Evolutionary conservation across 192 early-diverging fungal species (phyloP), one percentile per base, ranked within the genome.

Genomic region (Backusella mclennaniae): DNA sequence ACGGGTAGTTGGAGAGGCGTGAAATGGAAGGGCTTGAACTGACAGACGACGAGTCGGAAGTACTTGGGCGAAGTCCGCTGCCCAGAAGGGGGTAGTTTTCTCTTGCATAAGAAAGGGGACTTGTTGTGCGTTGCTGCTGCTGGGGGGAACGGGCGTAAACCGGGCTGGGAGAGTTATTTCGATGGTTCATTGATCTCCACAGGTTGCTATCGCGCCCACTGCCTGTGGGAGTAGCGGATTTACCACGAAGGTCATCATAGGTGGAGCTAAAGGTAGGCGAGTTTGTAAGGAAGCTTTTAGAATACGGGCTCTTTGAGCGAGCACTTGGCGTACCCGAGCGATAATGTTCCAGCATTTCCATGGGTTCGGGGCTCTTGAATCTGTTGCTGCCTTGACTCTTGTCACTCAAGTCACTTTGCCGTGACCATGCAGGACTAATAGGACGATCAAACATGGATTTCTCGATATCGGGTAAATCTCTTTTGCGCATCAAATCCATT

Each of bases 381-480:
- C 79, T 74, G 9, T 8, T 35, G 39, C 36, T 67, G 35, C 76
- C 53, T 29, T 63, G 49, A 21, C 70, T 69, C 17, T 70, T 76
- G 31, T 80, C 78, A 46, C 82, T 82, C 6, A 56, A 23, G 63
- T 74, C 80, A 67, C 78, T 79, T 23, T 73, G 49, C 8, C 73
- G 74, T 35, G 82, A 83, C 81, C 81, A 78, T 11, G 81, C 78
- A 39, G 82, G 82, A 46, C 78, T 79, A 26, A 74, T 66, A 11
- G 82, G 78, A 8, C 78, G 78, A 12, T 77, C 78, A 35, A 76
- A 76, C 29, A 76, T 70, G 7, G 77, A 21, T 38, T 46, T 66
- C 26, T 79, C 78, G 14, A 73, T 83, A 23, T 83, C 82, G 1
- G 82, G 82, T 1, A 83, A 63, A 29, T 83, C 78, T 23, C 68